Conservation (phyloP, 495 filamentous ascomycete species). For the Sordaria brevicollis region DNA sequence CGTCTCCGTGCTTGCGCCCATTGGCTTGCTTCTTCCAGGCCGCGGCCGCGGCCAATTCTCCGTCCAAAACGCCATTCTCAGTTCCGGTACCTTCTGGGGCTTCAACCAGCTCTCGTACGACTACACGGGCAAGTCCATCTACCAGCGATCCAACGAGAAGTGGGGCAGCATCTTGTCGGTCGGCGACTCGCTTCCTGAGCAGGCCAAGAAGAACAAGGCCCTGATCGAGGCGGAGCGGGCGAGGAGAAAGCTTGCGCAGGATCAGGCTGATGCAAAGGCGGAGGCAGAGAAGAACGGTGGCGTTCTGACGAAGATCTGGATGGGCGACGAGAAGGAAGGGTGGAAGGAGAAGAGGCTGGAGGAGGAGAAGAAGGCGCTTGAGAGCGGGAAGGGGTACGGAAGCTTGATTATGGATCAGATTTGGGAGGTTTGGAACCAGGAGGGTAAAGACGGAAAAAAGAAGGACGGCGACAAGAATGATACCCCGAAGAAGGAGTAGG, state of each 20-base stretch:
- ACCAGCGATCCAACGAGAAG: conserved; percentile 15
- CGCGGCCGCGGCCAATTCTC: conserved; percentile 56
- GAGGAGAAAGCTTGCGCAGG: conserved; percentile 15
- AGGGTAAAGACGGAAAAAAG: conserved; percentile 7
- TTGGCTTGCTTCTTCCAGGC: conserved; percentile 65
- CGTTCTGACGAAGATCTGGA: conserved; percentile 40
- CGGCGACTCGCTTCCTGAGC: conserved; percentile 26
- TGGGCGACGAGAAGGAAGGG: conserved; percentile 57
- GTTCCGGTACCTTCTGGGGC: conserved; percentile 47
- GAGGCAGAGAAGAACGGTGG: conserved; percentile 26
- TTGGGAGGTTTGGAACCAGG: conserved; percentile 64
- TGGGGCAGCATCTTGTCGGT: conserved; percentile 6
- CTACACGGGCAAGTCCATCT: conserved; percentile 47
- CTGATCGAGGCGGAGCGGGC: conserved; percentile 33
- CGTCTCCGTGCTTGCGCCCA: conserved; percentile 57
- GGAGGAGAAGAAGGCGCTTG: conserved; percentile 62
- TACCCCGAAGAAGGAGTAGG: conserved; percentile 10
- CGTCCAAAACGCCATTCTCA: conserved; percentile 48
- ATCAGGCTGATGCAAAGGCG: conserved; percentile 5
- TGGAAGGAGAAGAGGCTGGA: conserved; percentile 65
- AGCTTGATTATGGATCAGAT: conserved; percentile 78
- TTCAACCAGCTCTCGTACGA: conserved; percentile 54
- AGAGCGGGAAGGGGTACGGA: conserved; percentile 70
- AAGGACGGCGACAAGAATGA: conserved; percentile 15
- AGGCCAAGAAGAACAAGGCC: conserved; percentile 44